Base-by-base conservation (phyloP, 352 stramenopile species). In the Peronosclerospora sorghi region DNA sequence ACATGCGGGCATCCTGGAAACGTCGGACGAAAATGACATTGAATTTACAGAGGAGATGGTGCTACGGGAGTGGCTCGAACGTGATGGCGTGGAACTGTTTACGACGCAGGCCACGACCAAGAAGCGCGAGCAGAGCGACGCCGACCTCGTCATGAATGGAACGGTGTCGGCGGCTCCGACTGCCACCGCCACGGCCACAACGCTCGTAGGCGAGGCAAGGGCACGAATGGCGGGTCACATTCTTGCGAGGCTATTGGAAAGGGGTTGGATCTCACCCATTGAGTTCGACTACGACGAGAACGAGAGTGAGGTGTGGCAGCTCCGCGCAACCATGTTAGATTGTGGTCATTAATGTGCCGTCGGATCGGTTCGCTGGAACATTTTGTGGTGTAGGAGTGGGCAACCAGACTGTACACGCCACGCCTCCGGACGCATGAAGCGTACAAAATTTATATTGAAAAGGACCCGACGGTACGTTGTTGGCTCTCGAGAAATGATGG, bases 361-460 rank as follows among this genome's bases (percentile, higher is more conserved):
- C 10, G 18, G 42, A n/a, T 41, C 37, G 8, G 9, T 19, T 32
- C 1, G 10, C 9, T 28, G 32, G 19, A n/a, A 7, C 21, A 26
- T 26, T 39, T 8, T 12, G 49, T 18, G 4, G 2, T 30, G 30
- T 20, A 72, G 56, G 52, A 67, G 8, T 73, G 71, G 60, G 66
- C 71, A 19, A 55, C 45, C 19, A 73, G 68, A 41, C 37, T 83
- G 8, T 89, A 76, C 39, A 70, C 62, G 15, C 62, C 78, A 18
- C 71, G 74, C 8, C 51, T 89, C 10, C 62, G 59, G 34, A 89
- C 76, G 19, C 67, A 71, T 14, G 73, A 89, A 36, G 76, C 76
- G 26, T 89, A 89, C 45, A 51, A 56, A 34, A 84, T 89, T 46
- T 89, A 89, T 66, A 83, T 89, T 29, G 71, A 86, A 48, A 89